Percentiles rank a stretch among this genome's conserved stretches.
phyloP scores from a whole-genome alignment of 305 asterid genomes.

The Solanum hybrid region DNA sequence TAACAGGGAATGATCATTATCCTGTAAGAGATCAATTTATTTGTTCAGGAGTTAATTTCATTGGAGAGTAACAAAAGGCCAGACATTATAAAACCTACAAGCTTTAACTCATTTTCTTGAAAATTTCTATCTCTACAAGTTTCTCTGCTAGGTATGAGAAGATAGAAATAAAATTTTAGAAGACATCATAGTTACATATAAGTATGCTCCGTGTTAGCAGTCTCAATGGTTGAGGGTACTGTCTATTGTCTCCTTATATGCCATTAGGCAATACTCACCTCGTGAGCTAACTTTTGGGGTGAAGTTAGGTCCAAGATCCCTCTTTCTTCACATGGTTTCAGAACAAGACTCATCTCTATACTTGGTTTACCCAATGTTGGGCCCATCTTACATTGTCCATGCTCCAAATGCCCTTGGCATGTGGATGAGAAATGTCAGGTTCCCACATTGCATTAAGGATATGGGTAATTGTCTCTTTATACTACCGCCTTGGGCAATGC shows the following conservation, averaged over 20 bases:
- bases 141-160: background rate
- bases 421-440: background rate
- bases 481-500: background rate
- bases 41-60: background rate
- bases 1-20: conserved; percentile 73
- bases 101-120: background rate
- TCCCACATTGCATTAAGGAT: background rate
- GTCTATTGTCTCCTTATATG: background rate
- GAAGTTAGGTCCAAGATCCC: background rate
- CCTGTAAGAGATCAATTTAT: conserved; percentile 34
- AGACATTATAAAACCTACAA: background rate
- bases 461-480: background rate
- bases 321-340: background rate
- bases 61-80: background rate
- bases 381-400: background rate
- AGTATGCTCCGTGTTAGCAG: background rate
- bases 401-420: background rate
- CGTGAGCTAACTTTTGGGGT: background rate
- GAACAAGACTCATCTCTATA: background rate
- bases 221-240: background rate
- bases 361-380: background rate
- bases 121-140: background rate
- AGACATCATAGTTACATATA: background rate
- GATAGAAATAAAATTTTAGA: background rate
- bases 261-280: background rate